Evolutionary conservation across 306 rosid genomes (phyloP).

Genomic region (Arachis stenosperma): DNA sequence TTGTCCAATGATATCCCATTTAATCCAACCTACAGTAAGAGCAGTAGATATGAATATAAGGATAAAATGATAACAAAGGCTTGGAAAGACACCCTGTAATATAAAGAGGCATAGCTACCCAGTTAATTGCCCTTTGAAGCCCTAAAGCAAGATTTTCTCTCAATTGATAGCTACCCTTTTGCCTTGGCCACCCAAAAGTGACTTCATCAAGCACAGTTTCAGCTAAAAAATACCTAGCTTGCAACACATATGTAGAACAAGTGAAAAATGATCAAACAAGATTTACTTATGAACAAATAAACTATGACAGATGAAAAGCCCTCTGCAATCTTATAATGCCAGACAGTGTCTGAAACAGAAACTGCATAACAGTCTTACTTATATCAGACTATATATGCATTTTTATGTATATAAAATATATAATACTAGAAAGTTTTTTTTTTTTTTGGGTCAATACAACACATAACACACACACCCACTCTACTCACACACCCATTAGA

Average conservation of each 20-base stretch:
- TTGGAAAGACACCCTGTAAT: conserved; percentile 14
- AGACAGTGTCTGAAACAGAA: conserved; percentile 30
- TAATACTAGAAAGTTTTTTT: too few relatives aligned
- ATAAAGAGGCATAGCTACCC: conserved; percentile 62
- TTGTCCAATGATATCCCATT: conserved; percentile 82
- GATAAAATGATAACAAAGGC: conserved; percentile 12
- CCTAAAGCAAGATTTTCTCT: conserved; percentile 78
- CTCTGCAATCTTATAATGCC: conserved; percentile 15
- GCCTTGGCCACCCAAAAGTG: conserved; percentile 97
- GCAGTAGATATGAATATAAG: conserved; percentile 4
- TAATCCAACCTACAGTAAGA: conserved; percentile 70
- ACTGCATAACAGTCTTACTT: not conserved
- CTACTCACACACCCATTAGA: too few relatives aligned
- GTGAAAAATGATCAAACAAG: not conserved
- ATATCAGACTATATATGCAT: not conserved
- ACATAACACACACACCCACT: too few relatives aligned
- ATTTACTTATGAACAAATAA: conserved; percentile 21
- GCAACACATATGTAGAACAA: conserved; percentile 33
- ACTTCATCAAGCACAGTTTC: conserved; percentile 93
- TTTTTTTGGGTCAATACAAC: too few relatives aligned
- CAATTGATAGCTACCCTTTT: conserved; percentile 60
- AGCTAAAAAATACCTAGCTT: conserved; percentile 79
- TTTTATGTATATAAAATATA: too few relatives aligned
- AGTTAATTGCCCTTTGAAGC: conserved; percentile 89
- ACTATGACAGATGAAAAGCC: conserved; percentile 30